Evolutionary conservation across 1,284 basidiomycete genomes (phyloP).

Genomic region (Pseudozyma tsukubaensis): DNA sequence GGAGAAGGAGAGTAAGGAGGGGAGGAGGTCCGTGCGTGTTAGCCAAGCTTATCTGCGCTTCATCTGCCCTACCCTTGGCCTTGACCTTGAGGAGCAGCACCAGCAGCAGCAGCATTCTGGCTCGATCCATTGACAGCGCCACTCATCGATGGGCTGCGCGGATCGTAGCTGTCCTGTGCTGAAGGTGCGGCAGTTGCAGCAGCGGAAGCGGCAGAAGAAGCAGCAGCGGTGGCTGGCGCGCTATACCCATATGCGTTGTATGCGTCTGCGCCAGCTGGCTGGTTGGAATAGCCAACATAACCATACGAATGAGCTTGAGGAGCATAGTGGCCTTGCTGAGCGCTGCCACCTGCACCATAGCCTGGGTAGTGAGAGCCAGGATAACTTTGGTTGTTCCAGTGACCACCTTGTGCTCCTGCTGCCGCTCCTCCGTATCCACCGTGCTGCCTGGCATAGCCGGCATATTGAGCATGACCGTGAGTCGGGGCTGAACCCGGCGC

Average conservation of each 20-base stretch:
- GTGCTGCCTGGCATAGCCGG: slow-evolving; percentile 16
- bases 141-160: slow-evolving; percentile 36
- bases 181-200: slow-evolving; percentile 3
- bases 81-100: neutral
- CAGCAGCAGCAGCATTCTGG: too few species aligned
- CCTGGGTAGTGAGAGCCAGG: slow-evolving; percentile 36
- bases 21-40: neutral
- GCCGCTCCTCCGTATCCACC: slow-evolving; percentile 16
- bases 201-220: slow-evolving; percentile 1
- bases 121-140: neutral
- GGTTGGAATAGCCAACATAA: slow-evolving; percentile 12
- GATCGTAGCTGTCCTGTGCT: slow-evolving; percentile 37
- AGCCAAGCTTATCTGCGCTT: neutral
- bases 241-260: slow-evolving; percentile 31
- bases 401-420: slow-evolving; percentile 5
- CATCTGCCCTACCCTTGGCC: neutral
- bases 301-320: slow-evolving; percentile 14
- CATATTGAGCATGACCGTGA: slow-evolving; percentile 15
- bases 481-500: slow-evolving; percentile 9
- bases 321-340: slow-evolving; percentile 11
- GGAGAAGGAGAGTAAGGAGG: too few species aligned
- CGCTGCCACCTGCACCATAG: slow-evolving; percentile 12
- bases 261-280: slow-evolving; percentile 12
- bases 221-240: slow-evolving; percentile 4
- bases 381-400: slow-evolving; percentile 22